A percentile compares a stretch with the other conserved stretches of the same genome.
phyloP scores from a whole-genome alignment of 2,329 filamentous ascomycete genomes.

The Daldinia eschscholtzii region DNA sequence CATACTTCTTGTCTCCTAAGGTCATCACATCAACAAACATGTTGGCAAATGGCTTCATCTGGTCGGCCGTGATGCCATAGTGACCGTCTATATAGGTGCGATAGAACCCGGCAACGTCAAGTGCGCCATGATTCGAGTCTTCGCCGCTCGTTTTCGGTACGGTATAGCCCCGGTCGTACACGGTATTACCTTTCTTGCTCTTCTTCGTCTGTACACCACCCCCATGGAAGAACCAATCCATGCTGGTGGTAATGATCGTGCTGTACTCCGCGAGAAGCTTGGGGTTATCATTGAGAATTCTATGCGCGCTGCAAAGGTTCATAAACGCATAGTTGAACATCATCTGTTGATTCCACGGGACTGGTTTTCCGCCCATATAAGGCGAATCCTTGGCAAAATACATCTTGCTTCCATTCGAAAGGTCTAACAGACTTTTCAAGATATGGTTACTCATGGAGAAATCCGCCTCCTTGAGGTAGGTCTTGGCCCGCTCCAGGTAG shows the following conservation, averaged over 20 bases:
- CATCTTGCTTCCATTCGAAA: constrained; percentile 40
- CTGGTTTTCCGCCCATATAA: constrained; percentile 39
- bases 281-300: constrained; percentile 38
- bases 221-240: constrained; percentile 40
- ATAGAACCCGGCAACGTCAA: constrained; percentile 40
- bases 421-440: constrained; percentile 31
- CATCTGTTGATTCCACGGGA: constrained; percentile 46
- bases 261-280: constrained; percentile 30
- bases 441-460: constrained; percentile 38
- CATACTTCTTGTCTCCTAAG: constrained; percentile 32
- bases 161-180: constrained; percentile 42
- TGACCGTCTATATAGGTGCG: constrained; percentile 37
- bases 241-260: constrained; percentile 31
- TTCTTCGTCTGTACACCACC: constrained; percentile 30
- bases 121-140: constrained; percentile 41
- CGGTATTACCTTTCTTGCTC: constrained; percentile 34
- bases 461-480: constrained; percentile 37
- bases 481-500: constrained; percentile 38
- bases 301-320: constrained; percentile 38
- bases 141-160: constrained; percentile 34
- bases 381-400: constrained; percentile 42
- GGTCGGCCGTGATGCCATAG: constrained; percentile 36
- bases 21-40: constrained; percentile 44
- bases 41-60: constrained; percentile 42
- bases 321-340: constrained; percentile 46